Percentiles rank a stretch among this genome's conserved stretches.
Conservation (phyloP, 306 rosid genomes). For the Lathyrus aphaca region DNA sequence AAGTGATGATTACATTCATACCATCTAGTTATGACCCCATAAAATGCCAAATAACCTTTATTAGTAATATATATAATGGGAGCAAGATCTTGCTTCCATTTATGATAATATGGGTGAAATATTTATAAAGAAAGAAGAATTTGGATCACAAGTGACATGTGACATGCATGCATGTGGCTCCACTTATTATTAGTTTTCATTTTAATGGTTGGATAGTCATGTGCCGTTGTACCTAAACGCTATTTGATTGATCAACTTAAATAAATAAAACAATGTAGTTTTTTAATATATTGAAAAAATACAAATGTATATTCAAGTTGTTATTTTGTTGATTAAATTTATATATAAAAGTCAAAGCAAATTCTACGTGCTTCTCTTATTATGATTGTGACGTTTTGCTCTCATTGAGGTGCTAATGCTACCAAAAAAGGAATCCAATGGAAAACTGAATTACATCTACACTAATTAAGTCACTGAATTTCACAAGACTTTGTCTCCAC, state of each 20-base stretch:
- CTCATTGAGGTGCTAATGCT: constrained; percentile 31
- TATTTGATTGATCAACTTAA: constrained; percentile 46
- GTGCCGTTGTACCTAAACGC: constrained; percentile 59
- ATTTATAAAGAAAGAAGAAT: constrained; percentile 30
- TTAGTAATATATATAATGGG: constrained; percentile 1
- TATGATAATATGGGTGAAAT: constrained; percentile 1
- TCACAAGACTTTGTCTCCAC: neutral
- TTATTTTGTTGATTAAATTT: neutral
- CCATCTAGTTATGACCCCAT: constrained; percentile 20
- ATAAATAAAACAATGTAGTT: neutral
- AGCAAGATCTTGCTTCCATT: constrained; percentile 16
- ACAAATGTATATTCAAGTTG: too few species aligned
- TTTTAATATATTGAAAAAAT: too few species aligned
- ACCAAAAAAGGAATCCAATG: constrained; percentile 39
- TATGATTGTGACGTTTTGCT: constrained; percentile 44
- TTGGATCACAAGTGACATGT: constrained; percentile 53
- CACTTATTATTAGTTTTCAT: constrained; percentile 38
- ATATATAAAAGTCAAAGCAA: neutral
- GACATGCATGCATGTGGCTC: constrained; percentile 47
- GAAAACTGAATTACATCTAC: neutral
- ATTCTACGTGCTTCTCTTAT: constrained; percentile 17
- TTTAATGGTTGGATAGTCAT: constrained; percentile 54
- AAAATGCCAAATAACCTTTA: constrained; percentile 29
- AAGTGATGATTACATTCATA: constrained; percentile 26
- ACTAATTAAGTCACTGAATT: neutral